Percentiles rank a stretch among this genome's conserved stretches.
phyloP scores from a whole-genome alignment of 2,329 filamentous ascomycete species.

The Herpotrichia juniperi region DNA sequence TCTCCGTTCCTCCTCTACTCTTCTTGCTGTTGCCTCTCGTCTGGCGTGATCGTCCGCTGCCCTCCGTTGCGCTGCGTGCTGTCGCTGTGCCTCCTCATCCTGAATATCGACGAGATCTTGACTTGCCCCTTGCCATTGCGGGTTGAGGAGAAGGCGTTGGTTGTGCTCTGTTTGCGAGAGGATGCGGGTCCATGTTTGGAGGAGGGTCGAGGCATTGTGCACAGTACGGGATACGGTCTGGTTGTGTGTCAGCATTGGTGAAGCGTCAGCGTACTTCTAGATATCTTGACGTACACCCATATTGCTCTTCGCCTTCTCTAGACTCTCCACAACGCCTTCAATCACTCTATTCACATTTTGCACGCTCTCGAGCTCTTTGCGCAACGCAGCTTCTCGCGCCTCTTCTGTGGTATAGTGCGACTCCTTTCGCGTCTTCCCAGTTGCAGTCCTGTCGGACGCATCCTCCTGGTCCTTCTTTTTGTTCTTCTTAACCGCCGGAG shows the following conservation, averaged over 20 bases:
- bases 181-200: constrained; percentile 96
- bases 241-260: constrained; percentile 11
- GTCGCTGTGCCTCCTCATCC: constrained; percentile 73
- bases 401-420: constrained; percentile 68
- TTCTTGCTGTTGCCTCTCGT: constrained; percentile 68
- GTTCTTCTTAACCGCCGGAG: constrained; percentile 54
- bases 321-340: constrained; percentile 74
- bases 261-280: neutral
- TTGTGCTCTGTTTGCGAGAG: constrained; percentile 98
- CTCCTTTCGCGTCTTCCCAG: constrained; percentile 50
- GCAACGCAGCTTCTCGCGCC: constrained; percentile 74
- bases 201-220: constrained; percentile 81
- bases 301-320: constrained; percentile 75
- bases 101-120: constrained; percentile 88
- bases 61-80: constrained; percentile 77
- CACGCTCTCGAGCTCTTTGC: constrained; percentile 80
- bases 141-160: constrained; percentile 86
- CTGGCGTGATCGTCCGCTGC: constrained; percentile 80
- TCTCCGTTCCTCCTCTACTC: constrained; percentile 58
- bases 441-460: constrained; percentile 48
- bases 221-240: constrained; percentile 87
- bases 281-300: constrained; percentile 66
- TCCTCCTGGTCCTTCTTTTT: constrained; percentile 45
- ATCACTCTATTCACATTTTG: constrained; percentile 87
- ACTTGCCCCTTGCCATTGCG: constrained; percentile 85